These are phyloP conservation scores for Drosera capensis DNA, from an alignment of 148 eudicot species.

Conservation along the genomic window DNA sequence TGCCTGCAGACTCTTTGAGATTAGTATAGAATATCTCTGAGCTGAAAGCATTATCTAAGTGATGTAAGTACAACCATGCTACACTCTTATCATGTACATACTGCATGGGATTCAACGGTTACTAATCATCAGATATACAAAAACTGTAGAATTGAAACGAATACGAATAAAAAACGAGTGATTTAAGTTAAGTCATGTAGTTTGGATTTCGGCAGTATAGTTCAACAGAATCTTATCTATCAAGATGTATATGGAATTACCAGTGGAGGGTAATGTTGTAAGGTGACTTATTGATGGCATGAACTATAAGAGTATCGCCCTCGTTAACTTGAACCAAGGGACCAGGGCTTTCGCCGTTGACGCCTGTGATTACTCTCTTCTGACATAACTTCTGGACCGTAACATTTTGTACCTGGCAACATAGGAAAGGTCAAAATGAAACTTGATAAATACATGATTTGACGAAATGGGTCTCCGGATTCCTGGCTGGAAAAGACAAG, in stretches of 20 bases:
- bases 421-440: too few species aligned
- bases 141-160: too few species aligned
- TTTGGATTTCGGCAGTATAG: background rate
- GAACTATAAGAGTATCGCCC: background rate
- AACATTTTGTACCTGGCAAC: background rate
- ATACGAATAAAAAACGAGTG: too few species aligned
- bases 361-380: background rate
- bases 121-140: too few species aligned
- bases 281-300: background rate
- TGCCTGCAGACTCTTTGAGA: background rate
- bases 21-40: background rate
- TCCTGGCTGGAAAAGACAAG: too few species aligned
- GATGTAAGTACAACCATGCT: too few species aligned
- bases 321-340: background rate
- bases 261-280: background rate
- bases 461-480: too few species aligned
- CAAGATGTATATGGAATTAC: background rate
- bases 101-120: too few species aligned
- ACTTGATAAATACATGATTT: too few species aligned
- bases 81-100: too few species aligned
- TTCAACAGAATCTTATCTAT: background rate
- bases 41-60: background rate
- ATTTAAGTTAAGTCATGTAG: too few species aligned
- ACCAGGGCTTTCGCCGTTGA: background rate
- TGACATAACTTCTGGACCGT: background rate